Conservation (phyloP, 768 basidiomycete genomes). For the Boletus reticuloceps region DNA sequence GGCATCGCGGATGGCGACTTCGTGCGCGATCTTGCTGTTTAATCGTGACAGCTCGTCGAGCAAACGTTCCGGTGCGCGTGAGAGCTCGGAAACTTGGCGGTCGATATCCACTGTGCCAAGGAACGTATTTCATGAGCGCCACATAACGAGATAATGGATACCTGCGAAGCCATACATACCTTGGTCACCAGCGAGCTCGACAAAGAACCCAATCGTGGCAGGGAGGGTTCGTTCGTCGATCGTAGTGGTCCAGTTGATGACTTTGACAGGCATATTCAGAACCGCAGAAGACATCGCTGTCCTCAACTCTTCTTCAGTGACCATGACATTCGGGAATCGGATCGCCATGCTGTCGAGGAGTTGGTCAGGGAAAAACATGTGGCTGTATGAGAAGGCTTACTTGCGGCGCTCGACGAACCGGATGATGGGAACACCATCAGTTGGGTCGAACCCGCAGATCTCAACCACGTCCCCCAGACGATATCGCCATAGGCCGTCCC, state of each 20-base stretch:
- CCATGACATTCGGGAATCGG: slow-evolving; percentile 10
- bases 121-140: not conserved
- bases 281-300: not conserved
- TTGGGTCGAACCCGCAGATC: slow-evolving; percentile 17
- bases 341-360: not conserved
- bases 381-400: not conserved
- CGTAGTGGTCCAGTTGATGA: slow-evolving; percentile 16
- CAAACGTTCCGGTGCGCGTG: not conserved
- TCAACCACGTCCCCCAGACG: slow-evolving; percentile 21
- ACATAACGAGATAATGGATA: not conserved
- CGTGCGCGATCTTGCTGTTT: too few relatives aligned
- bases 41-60: slow-evolving; percentile 6
- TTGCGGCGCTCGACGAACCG: slow-evolving; percentile 13
- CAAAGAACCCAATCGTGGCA: slow-evolving; percentile 15
- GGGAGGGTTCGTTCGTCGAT: slow-evolving; percentile 5
- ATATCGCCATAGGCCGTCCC: slow-evolving; percentile 22
- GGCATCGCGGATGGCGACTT: too few relatives aligned
- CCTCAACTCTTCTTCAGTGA: slow-evolving; percentile 13
- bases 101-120: too few relatives aligned
- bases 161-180: not conserved
- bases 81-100: slow-evolving; percentile 1
- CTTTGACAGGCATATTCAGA: not conserved
- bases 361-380: not conserved
- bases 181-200: slow-evolving; percentile 7
- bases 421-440: slow-evolving; percentile 18